phyloP scores from a whole-genome alignment of 2,329 filamentous ascomycete species.

The Kalmusia sp. region DNA sequence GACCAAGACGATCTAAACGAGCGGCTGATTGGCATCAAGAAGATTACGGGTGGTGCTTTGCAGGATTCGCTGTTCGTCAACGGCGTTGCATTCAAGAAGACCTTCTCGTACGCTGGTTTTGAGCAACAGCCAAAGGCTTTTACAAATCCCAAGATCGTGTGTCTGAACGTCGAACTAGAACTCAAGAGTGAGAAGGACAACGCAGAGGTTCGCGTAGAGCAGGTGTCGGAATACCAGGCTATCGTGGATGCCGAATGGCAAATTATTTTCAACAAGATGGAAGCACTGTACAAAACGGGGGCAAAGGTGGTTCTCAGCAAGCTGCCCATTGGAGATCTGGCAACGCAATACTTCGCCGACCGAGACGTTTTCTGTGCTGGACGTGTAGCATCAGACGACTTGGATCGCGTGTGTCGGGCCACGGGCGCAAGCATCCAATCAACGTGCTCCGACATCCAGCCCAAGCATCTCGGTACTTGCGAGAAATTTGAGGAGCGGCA shows the following conservation, averaged over 20 bases:
- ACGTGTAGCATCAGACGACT: constrained; percentile 86
- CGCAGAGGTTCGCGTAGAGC: constrained; percentile 95
- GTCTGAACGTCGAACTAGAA: constrained; percentile 96
- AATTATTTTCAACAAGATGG: constrained; percentile 99
- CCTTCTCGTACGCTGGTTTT: constrained; percentile 98
- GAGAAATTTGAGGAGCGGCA: constrained; percentile 93
- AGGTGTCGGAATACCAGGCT: constrained; percentile 98
- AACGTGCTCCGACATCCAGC: constrained; percentile 92
- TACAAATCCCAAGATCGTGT: constrained; percentile 93
- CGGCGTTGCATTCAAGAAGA: constrained; percentile 99
- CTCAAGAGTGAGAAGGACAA: constrained; percentile 99
- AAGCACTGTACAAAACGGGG: constrained; percentile 90
- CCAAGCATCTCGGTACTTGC: constrained; percentile 89
- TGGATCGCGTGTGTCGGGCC: constrained; percentile 95
- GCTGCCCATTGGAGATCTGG: constrained; percentile 94
- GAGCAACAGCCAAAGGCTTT: constrained; percentile 99
- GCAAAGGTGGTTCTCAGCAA: constrained; percentile 98
- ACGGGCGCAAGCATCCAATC: constrained; percentile 92
- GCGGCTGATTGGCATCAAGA: constrained; percentile 97
- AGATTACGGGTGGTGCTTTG: constrained; percentile 93
- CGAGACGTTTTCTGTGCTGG: constrained; percentile 98
- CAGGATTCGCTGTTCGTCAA: constrained; percentile 97
- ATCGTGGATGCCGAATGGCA: constrained; percentile 99
- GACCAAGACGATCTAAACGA: constrained; percentile 98
- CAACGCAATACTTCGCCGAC: constrained; percentile 97